A percentile compares a stretch with the other conserved stretches of the same genome.
Evolutionary conservation across 139 green algal species (phyloP).

Genomic region (Dunaliella primolecta): DNA sequence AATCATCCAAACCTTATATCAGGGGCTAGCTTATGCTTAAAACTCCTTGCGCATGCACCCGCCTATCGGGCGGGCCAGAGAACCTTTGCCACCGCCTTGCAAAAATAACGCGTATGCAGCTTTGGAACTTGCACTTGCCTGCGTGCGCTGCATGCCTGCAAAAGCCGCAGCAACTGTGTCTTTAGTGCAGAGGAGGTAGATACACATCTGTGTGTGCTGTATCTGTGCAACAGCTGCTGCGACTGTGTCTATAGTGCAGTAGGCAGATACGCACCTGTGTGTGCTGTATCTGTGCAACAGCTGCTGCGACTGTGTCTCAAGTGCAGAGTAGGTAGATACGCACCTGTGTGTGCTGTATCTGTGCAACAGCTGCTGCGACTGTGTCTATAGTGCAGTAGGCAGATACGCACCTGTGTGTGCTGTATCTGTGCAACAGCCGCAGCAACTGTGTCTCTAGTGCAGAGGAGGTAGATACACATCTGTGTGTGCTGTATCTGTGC

Average conservation of each 20-base stretch:
- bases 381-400: background rate
- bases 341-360: slow-evolving; percentile 7
- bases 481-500: slow-evolving; percentile 3
- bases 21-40: no score
- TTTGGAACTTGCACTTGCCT: no score
- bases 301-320: background rate
- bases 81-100: no score
- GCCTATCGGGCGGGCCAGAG: no score
- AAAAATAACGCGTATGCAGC: no score
- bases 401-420: background rate
- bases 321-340: no score
- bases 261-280: no score
- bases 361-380: background rate
- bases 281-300: slow-evolving; percentile 4
- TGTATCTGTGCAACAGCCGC: slow-evolving; percentile 1
- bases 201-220: slow-evolving; percentile 4
- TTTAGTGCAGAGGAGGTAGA: no score
- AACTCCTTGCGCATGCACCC: no score
- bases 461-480: no score
- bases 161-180: background rate
- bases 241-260: background rate
- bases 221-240: background rate
- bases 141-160: background rate
- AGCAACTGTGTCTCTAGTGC: background rate
- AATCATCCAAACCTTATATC: no score